Percentiles rank a stretch among this genome's conserved stretches.
These are phyloP conservation scores for Ustilago loliicola DNA, from an alignment of 1,284 basidiomycete species.

Conservation along the genomic window DNA sequence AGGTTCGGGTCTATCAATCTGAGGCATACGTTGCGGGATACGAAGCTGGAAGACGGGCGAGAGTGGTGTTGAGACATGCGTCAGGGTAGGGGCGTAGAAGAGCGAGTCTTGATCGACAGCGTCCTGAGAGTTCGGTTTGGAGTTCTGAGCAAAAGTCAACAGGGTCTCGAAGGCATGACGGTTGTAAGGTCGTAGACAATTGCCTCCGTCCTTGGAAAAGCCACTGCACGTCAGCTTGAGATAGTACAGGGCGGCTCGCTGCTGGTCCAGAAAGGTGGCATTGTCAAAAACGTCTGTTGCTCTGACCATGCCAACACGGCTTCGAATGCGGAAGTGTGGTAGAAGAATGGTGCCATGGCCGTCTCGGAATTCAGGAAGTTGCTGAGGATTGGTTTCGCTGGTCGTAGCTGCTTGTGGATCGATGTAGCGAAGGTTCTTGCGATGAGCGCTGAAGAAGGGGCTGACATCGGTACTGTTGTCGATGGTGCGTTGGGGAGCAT, in stretches of 20 bases:
- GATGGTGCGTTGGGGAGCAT: background rate
- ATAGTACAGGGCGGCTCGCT: background rate
- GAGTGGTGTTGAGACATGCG: slow-evolving; percentile 4
- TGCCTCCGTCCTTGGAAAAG: background rate
- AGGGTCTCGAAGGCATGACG: slow-evolving; percentile 23
- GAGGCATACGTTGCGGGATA: slow-evolving; percentile 12
- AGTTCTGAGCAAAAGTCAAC: slow-evolving; percentile 9
- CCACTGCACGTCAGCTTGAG: background rate
- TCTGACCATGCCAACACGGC: slow-evolving; percentile 18
- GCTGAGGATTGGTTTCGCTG: background rate
- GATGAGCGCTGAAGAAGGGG: slow-evolving; percentile 13
- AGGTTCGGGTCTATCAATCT: background rate
- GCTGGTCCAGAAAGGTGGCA: background rate
- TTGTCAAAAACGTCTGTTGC: slow-evolving; percentile 18
- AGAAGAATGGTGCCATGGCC: slow-evolving; percentile 8
- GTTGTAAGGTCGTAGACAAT: slow-evolving; percentile 11
- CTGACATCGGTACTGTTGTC: background rate
- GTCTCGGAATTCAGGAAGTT: slow-evolving; percentile 13
- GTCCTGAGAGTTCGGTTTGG: background rate
- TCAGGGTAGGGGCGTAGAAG: slow-evolving; percentile 18
- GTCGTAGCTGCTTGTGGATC: background rate
- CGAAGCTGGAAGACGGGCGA: slow-evolving; percentile 9
- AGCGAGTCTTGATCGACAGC: background rate
- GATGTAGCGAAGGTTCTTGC: slow-evolving; percentile 15
- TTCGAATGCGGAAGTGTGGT: slow-evolving; percentile 21